Percentiles rank a stretch among this genome's conserved stretches.
Evolutionary conservation across 176 grass and related monocot genomes (phyloP).

Genomic region (Phyllostachys edulis): DNA sequence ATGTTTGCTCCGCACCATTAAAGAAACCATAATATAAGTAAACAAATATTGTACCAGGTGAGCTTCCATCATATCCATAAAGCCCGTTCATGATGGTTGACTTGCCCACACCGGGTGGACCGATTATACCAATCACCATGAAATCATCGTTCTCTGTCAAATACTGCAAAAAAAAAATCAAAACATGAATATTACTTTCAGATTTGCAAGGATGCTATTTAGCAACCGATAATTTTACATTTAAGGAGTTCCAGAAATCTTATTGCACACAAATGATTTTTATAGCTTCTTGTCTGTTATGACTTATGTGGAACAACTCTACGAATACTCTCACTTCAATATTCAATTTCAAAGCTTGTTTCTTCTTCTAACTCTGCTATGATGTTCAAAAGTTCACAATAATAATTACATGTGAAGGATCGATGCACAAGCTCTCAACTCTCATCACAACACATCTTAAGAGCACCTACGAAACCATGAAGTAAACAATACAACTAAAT

Average conservation of each 20-base stretch:
- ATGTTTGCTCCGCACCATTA: background rate
- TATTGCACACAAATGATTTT: background rate
- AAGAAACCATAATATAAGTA: background rate
- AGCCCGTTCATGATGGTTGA: slow-evolving; percentile 90
- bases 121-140: slow-evolving; percentile 84
- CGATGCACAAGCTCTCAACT: background rate
- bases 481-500: background rate
- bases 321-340: background rate
- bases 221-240: background rate
- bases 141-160: slow-evolving; percentile 95
- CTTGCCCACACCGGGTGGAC: slow-evolving; percentile 80
- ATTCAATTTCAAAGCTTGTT: background rate
- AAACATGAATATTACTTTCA: background rate
- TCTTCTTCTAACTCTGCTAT: background rate
- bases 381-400: background rate
- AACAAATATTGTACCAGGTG: slow-evolving; percentile 48
- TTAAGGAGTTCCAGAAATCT: background rate
- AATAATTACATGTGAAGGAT: background rate
- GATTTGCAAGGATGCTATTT: background rate
- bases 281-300: background rate
- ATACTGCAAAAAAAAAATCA: slow-evolving; percentile 45
- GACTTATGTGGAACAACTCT: background rate
- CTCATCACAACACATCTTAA: background rate
- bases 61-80: slow-evolving; percentile 75
- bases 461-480: background rate